These are phyloP conservation scores for Scedosporium minutisporum DNA, from an alignment of 2,329 filamentous ascomycete species.

Conservation along the genomic window DNA sequence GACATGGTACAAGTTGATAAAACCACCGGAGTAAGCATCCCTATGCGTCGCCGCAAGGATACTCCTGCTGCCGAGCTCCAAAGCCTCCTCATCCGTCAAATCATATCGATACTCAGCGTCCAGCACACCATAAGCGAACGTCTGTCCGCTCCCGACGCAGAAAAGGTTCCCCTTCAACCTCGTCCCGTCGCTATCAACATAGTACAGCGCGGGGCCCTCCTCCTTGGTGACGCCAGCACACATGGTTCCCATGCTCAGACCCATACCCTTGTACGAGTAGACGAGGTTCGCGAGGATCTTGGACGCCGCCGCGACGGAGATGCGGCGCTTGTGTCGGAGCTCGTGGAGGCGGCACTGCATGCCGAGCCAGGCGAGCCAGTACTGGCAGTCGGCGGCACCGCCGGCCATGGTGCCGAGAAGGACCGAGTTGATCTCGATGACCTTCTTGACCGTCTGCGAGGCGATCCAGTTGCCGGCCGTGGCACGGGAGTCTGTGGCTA, in stretches of 20 bases:
- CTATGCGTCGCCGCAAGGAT: conserved; percentile 94
- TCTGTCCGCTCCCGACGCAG: conserved; percentile 96
- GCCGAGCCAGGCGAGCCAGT: conserved; percentile 97
- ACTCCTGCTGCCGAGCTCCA: conserved; percentile 82
- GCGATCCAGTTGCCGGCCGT: conserved; percentile 99
- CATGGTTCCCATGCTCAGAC: conserved; percentile 98
- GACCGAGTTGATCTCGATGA: conserved; percentile 94
- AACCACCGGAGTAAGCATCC: conserved; percentile 97
- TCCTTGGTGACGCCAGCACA: conserved; percentile 92
- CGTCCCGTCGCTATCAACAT: conserved; percentile 96
- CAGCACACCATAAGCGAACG: conserved; percentile 95
- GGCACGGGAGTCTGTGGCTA: conserved; percentile 93
- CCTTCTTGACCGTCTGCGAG: conserved; percentile 99
- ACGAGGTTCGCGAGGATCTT: conserved; percentile 98
- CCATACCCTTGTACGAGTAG: conserved; percentile 98
- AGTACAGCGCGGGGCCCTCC: conserved; percentile 96
- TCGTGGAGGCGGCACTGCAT: conserved; percentile 99
- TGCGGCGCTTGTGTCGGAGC: conserved; percentile 97
- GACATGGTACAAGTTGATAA: conserved; percentile 97
- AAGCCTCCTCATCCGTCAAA: conserved; percentile 73
- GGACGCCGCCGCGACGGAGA: conserved; percentile 90
- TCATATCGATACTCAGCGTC: conserved; percentile 94
- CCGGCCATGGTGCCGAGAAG: conserved; percentile 97
- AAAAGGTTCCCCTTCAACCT: conserved; percentile 89
- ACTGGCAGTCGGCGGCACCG: conserved; percentile 97